Base-by-base conservation (phyloP, 805 yeast genomes). In the Saturnispora diversa region DNA sequence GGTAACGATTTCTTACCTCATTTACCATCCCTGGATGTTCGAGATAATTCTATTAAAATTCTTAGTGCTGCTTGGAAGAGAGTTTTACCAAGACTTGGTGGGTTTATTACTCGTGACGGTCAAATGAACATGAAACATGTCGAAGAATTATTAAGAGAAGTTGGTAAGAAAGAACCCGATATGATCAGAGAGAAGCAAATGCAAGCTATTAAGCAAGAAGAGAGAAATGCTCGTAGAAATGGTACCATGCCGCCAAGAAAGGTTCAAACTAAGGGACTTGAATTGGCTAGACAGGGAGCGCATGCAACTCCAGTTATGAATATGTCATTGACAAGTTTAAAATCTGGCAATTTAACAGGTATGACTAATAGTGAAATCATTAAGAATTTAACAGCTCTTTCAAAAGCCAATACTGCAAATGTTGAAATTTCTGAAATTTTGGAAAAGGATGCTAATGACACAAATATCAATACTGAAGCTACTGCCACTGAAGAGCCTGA, bases 1-100 rank as follows among this genome's bases (percentile, higher is more conserved):
- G 99, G 99, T 62, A 92, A 92, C 58, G 99, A 92, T 75, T 92
- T 92, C 70, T 66, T 92, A 53, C 99, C 99, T 1, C 97, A 90
- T 63, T 66, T 92, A 50, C 97, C 99, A 4, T 79, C 94, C 23
- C 70, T 92, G 41, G 96, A 90, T 54, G 97, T 92, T 31, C 76
- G 98, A 51, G 97, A 92, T 60, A 84, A 85, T 54, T 88, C 96
- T 50, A 83, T 92, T 53, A 96, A 90, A 55, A 67, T 74, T 19
- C 64, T 92, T 40, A 80, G 86, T 10, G 72, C 70, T 29, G 75
- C 90, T 35, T 92, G 98, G 98, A 87, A 88, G 53, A 67, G 72
- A 26, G 59, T 72, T 1, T 57, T 92, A 35, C 82, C 94, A 0
- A 53, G 59, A 23, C 68, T 84, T 66, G 76, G 74, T 38, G 82